Evolutionary conservation across 1,139 yeast species (phyloP), one percentile per base, ranked within the genome.

Genomic region (Saccharomycopsis hybrid): DNA sequence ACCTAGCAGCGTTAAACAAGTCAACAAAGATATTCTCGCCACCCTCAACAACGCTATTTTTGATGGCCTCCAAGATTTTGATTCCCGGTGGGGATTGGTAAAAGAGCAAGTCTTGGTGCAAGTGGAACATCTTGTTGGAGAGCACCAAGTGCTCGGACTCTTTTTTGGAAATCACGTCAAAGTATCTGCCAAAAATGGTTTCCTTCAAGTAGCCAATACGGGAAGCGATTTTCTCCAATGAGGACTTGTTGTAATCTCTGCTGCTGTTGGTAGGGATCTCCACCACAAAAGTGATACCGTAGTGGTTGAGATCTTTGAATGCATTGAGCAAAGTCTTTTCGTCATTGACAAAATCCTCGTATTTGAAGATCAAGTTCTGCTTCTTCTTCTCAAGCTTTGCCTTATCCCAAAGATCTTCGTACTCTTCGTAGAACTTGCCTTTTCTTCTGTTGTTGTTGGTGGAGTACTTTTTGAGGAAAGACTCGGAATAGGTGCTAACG

Each of bases 41-140:
- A 2, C 92, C 94, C 27, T 43, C 44, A 27, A 41, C 44, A 3
- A 85, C 76, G 4, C 77, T 71, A 62, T 85, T 85, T 47, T 77
- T 71, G 46, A 85, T 75, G 48, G 79, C 74, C 59, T 85, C 94
- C 44, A 86, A 70, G 37, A 85, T 64, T 61, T 86, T 94, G 39
- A 85, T 69, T 0, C 95, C 95, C 0, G 95, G 95, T 1, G 94
- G 94, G 7, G 89, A 80, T 62, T 86, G 92, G 61, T 85, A 81
- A 65, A 85, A 86, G 47, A 82, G 71, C 41, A 86, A 70, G 58
- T 86, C 95, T 87, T 84, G 85, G 60, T 86, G 95, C 52, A 86
- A 69, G 3, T 92, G 92, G 49, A 86, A 70, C 56, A 78, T 79
- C 1, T 74, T 74, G 47, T 74, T 72, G 2, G 94, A 83, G 59